Evolutionary conservation across 345 rosid species (phyloP).

Genomic region (Toxicodendron radicans): DNA sequence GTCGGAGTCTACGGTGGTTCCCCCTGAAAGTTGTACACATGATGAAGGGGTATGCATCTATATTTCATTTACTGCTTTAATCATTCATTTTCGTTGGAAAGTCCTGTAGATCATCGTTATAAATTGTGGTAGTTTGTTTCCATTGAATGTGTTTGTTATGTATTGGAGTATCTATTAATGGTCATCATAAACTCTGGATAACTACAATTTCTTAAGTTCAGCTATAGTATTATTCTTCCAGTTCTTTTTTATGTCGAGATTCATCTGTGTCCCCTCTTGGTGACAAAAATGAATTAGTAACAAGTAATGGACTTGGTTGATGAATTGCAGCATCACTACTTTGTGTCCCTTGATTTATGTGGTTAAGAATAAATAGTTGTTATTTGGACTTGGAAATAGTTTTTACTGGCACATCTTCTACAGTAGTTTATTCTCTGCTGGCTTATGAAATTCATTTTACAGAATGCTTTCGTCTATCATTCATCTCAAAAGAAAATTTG

Average conservation of each 20-base stretch:
- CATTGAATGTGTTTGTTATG: not conserved
- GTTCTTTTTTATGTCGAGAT: not conserved
- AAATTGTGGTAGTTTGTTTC: not conserved
- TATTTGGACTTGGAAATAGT: not conserved
- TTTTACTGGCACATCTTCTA: not conserved
- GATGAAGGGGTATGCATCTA: conserved; percentile 58
- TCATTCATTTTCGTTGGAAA: not conserved
- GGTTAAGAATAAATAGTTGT: not conserved
- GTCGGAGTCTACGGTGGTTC: conserved; percentile 70
- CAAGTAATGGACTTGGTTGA: not conserved
- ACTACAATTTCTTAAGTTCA: not conserved
- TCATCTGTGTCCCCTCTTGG: not conserved
- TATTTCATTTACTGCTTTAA: not conserved
- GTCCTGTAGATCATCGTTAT: not conserved
- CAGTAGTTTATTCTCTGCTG: not conserved
- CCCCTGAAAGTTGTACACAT: conserved; percentile 44
- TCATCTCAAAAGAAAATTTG: not conserved
- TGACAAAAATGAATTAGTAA: not conserved
- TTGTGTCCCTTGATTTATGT: no score
- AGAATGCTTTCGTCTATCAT: not conserved
- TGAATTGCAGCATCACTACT: not conserved
- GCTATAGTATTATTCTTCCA: not conserved
- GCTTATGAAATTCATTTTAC: not conserved
- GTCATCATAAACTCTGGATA: not conserved
- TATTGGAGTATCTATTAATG: not conserved